Evolutionary conservation across 2,329 filamentous ascomycete species (phyloP).

Genomic region (Xylariaceae sp.): DNA sequence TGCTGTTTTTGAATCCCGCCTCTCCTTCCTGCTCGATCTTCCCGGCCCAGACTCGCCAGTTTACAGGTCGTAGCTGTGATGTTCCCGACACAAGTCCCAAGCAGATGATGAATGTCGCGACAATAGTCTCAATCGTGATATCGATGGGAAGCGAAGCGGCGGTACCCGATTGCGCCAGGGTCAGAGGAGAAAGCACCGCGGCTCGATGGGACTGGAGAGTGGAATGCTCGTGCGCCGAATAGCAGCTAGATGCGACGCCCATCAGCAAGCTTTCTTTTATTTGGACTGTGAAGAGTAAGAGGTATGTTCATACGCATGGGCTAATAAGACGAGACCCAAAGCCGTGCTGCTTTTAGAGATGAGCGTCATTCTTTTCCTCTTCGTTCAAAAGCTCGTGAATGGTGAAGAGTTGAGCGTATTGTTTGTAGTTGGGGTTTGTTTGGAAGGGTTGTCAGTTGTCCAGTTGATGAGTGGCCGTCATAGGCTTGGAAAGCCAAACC

Average conservation of each 20-base stretch:
- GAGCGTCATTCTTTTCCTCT: conserved; percentile 55
- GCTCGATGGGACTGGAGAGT: conserved; percentile 57
- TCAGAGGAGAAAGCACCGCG: conserved; percentile 42
- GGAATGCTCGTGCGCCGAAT: conserved; percentile 91
- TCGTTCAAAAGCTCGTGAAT: background rate
- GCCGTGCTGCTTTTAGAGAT: conserved; percentile 65
- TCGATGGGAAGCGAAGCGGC: conserved; percentile 65
- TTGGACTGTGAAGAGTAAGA: background rate
- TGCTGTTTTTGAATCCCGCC: conserved; percentile 49
- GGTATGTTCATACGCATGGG: conserved; percentile 67
- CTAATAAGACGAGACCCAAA: conserved; percentile 71
- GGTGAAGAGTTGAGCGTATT: background rate
- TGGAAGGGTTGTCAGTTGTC: too few relatives aligned
- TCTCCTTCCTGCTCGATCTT: conserved; percentile 74
- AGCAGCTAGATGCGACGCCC: conserved; percentile 58
- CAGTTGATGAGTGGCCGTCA: too few relatives aligned
- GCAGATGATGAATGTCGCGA: conserved; percentile 74
- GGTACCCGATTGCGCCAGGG: conserved; percentile 38
- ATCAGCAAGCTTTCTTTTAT: conserved; percentile 9
- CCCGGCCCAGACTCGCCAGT: conserved; percentile 75
- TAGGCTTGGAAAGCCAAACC: too few relatives aligned
- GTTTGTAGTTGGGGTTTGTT: background rate
- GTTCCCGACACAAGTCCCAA: conserved; percentile 75
- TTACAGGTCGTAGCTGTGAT: conserved; percentile 75
- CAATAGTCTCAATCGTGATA: conserved; percentile 78